These are phyloP conservation scores for Bauhinia variegata DNA, from an alignment of 306 rosid species.

Conservation along the genomic window DNA sequence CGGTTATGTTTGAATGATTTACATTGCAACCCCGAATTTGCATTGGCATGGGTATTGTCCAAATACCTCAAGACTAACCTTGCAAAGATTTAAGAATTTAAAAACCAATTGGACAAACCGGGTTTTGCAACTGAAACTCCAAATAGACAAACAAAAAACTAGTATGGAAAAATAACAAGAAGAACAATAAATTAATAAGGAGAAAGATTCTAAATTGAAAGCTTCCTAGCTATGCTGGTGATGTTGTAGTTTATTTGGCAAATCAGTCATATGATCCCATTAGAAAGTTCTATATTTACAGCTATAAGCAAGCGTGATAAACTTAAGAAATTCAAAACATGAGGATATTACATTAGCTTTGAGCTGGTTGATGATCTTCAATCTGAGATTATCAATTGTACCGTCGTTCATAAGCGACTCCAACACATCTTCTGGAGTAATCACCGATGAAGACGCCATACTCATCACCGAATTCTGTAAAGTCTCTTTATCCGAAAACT, in stretches of 20 bases:
- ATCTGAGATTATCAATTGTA: slow-evolving; percentile 81
- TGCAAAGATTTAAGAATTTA: neutral
- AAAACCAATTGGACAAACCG: neutral
- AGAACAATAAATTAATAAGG: neutral
- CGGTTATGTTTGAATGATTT: neutral
- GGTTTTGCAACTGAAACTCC: neutral
- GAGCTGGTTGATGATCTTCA: slow-evolving; percentile 98
- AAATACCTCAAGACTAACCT: neutral
- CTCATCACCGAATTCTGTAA: slow-evolving; percentile 12
- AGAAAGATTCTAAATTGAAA: neutral
- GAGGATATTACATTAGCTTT: slow-evolving; percentile 77
- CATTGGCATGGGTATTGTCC: neutral
- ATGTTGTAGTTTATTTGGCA: neutral
- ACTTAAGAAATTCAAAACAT: neutral
- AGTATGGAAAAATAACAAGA: neutral
- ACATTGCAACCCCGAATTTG: neutral
- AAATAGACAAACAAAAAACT: neutral
- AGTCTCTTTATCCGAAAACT: neutral
- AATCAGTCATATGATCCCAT: neutral
- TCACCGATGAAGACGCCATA: slow-evolving; percentile 74
- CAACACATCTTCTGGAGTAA: slow-evolving; percentile 84
- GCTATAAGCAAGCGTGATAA: neutral
- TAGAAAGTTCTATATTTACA: neutral
- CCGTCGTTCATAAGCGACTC: slow-evolving; percentile 94
- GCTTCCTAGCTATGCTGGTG: neutral